Percentiles rank a stretch among this genome's conserved stretches.
These are phyloP conservation scores for Rhodamnia argentea DNA, from an alignment of 345 rosid species.

Conservation along the genomic window DNA sequence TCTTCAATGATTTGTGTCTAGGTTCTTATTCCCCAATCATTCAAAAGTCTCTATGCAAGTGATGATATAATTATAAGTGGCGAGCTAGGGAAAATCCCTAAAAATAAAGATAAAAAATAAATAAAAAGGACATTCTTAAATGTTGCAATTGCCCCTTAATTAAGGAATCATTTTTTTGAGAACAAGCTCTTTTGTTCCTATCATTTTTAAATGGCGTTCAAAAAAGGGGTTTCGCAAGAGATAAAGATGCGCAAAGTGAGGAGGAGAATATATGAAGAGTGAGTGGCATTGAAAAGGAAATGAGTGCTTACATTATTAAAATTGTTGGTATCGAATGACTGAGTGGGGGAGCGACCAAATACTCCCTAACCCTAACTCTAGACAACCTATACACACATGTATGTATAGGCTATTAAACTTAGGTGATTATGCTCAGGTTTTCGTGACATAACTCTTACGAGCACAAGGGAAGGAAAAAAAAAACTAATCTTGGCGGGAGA, in stretches of 20 bases:
- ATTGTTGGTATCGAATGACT: background rate
- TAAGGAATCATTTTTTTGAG: background rate
- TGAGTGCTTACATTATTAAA: background rate
- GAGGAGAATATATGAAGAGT: background rate
- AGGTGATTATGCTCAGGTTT: background rate
- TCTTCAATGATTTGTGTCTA: background rate
- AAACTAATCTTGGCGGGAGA: too few species aligned
- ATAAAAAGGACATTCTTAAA: background rate
- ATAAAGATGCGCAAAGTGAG: background rate
- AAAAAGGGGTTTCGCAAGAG: background rate
- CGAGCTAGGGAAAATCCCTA: background rate
- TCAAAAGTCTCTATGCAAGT: background rate
- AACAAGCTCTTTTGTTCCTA: background rate
- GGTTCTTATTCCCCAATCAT: conserved; percentile 29
- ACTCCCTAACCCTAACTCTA: background rate
- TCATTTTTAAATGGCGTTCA: background rate
- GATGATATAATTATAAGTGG: background rate
- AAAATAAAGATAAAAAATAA: background rate
- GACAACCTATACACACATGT: background rate
- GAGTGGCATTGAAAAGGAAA: background rate
- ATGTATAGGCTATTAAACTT: background rate
- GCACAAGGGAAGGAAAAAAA: too few species aligned
- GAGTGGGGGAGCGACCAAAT: background rate
- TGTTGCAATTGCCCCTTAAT: background rate
- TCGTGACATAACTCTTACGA: background rate